Evolutionary conservation across 2,329 filamentous ascomycete genomes (phyloP).

Genomic region (Phoma sp.): DNA sequence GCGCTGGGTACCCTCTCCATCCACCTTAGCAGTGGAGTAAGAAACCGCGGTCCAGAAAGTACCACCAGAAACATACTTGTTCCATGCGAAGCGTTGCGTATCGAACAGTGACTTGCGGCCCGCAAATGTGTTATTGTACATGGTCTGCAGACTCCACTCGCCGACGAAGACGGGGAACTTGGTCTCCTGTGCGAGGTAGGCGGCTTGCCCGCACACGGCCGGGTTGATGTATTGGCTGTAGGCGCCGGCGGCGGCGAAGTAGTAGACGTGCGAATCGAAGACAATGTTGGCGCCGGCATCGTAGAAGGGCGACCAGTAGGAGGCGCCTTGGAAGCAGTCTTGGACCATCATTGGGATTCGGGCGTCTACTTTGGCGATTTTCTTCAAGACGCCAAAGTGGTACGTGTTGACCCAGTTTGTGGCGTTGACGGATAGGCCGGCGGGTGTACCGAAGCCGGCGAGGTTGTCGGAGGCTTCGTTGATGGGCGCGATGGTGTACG

Average conservation of each 20-base stretch:
- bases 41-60: constrained; percentile 9
- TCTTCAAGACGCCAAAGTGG: constrained; percentile 25
- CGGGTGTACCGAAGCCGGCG: constrained; percentile 37
- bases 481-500: constrained; percentile 46
- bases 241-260: constrained; percentile 2
- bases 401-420: constrained; percentile 43
- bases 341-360: constrained; percentile 23
- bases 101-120: constrained; percentile 10
- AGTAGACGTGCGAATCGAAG: constrained; percentile 12
- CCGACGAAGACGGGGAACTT: constrained; percentile 17
- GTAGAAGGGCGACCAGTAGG: constrained; percentile 19
- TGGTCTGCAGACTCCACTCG: constrained; percentile 15
- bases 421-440: constrained; percentile 35
- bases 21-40: constrained; percentile 3
- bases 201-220: constrained; percentile 2
- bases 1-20: constrained; percentile 17
- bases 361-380: constrained; percentile 22
- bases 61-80: constrained; percentile 9
- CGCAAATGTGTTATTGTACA: constrained; percentile 11
- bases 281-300: constrained; percentile 5
- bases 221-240: constrained; percentile 6
- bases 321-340: constrained; percentile 19
- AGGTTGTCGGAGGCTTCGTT: constrained; percentile 48
- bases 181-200: background rate
- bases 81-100: constrained; percentile 11